Conservation (phyloP, 2,329 filamentous ascomycete species). For the Ophiosphaerella korrae region DNA sequence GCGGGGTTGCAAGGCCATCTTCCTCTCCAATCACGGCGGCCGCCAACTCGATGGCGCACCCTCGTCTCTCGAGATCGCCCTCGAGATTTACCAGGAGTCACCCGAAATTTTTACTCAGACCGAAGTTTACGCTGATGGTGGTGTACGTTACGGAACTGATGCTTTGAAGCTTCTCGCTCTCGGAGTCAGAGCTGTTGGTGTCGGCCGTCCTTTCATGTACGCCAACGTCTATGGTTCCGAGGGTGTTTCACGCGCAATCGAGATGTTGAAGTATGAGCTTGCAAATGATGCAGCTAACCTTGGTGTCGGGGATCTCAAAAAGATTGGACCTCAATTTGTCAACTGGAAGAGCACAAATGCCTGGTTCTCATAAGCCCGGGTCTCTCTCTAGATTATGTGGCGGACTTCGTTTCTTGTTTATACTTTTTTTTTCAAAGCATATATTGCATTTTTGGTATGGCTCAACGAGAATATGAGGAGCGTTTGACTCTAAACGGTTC, state of each 20-base stretch:
- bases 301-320: conserved; percentile 37
- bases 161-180: conserved; percentile 47
- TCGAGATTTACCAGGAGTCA: conserved; percentile 69
- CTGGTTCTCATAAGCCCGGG: neutral
- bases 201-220: conserved; percentile 59
- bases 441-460: too few species aligned
- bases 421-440: neutral
- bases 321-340: conserved; percentile 20
- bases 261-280: conserved; percentile 59
- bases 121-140: conserved; percentile 50
- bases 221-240: conserved; percentile 62
- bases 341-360: conserved; percentile 6
- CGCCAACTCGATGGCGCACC: conserved; percentile 57
- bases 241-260: conserved; percentile 63
- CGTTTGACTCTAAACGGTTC: too few species aligned
- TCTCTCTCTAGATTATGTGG: neutral
- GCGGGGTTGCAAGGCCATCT: conserved; percentile 46
- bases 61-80: conserved; percentile 74
- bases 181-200: conserved; percentile 49
- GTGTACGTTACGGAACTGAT: conserved; percentile 48
- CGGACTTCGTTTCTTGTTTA: neutral
- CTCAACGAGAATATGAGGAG: too few species aligned
- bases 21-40: conserved; percentile 51
- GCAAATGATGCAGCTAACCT: conserved; percentile 41
- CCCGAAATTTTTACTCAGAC: conserved; percentile 48